Percentiles rank a stretch among this genome's conserved stretches.
Evolutionary conservation across 371 early-diverging fungal genomes (phyloP).

Genomic region (Syncephalastrum sp.): DNA sequence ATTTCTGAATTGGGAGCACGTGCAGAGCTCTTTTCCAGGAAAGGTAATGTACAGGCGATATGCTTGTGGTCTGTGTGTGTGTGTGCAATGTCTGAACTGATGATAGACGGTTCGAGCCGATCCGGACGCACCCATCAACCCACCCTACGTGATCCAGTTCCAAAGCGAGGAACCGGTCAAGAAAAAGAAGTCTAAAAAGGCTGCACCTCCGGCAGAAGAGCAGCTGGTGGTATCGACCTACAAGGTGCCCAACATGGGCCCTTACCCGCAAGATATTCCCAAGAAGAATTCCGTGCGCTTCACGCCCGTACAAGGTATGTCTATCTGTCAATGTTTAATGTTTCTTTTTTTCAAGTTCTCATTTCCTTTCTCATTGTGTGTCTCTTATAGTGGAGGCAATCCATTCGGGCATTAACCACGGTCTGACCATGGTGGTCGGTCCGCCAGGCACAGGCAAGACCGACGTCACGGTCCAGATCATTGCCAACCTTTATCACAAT

Average conservation of each 20-base stretch:
- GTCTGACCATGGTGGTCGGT: slow-evolving; percentile 91
- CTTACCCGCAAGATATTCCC: slow-evolving; percentile 68
- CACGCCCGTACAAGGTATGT: slow-evolving; percentile 77
- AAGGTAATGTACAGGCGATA: slow-evolving; percentile 16
- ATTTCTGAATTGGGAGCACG: slow-evolving; percentile 80
- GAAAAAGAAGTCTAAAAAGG: slow-evolving; percentile 46
- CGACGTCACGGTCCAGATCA: slow-evolving; percentile 93
- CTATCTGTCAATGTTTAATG: no score
- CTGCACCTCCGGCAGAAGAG: slow-evolving; percentile 30
- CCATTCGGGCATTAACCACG: slow-evolving; percentile 76
- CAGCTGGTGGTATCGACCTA: slow-evolving; percentile 59
- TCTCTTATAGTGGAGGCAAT: slow-evolving; percentile 71
- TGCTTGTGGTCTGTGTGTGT: background rate
- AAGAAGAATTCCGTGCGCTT: slow-evolving; percentile 76
- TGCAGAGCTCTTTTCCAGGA: slow-evolving; percentile 67
- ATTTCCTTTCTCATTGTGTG: slow-evolving; percentile 3
- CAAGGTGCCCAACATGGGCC: slow-evolving; percentile 65
- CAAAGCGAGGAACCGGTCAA: slow-evolving; percentile 26
- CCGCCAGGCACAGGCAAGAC: slow-evolving; percentile 98
- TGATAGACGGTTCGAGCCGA: background rate
- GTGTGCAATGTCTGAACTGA: background rate
- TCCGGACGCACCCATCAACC: slow-evolving; percentile 22
- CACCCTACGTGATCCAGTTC: slow-evolving; percentile 68
- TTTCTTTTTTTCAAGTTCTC: background rate
- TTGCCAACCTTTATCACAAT: slow-evolving; percentile 90